Conservation (phyloP, 306 rosid genomes). For the Cyamopsis tetragonoloba region DNA sequence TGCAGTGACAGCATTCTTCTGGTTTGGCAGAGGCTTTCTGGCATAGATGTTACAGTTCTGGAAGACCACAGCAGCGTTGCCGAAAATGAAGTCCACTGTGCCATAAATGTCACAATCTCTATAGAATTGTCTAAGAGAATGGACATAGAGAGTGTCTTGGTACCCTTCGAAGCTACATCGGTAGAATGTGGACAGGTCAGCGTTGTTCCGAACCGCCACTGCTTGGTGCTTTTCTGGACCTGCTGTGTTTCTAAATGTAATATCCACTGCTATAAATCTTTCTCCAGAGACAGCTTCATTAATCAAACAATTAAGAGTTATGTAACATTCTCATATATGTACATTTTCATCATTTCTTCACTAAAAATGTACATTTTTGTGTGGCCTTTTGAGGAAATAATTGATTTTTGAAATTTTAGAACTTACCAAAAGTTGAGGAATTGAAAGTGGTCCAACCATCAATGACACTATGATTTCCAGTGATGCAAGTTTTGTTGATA, state of each 20-base stretch:
- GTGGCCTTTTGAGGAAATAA: not conserved
- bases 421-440: conserved; percentile 76
- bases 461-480: conserved; percentile 60
- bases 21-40: conserved; percentile 48
- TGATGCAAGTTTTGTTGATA: conserved; percentile 58
- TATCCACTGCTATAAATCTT: conserved; percentile 60
- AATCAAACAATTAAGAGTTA: not conserved
- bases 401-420: not conserved
- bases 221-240: conserved; percentile 78
- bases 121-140: conserved; percentile 73
- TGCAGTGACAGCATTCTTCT: conserved; percentile 58
- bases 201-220: conserved; percentile 75
- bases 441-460: conserved; percentile 79
- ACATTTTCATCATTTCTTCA: not conserved
- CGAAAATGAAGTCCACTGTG: conserved; percentile 77
- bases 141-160: conserved; percentile 84
- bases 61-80: conserved; percentile 77
- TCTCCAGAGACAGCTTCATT: conserved; percentile 69
- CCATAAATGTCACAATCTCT: conserved; percentile 71
- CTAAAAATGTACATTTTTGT: not conserved
- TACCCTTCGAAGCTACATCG: conserved; percentile 86
- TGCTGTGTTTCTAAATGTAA: conserved; percentile 80
- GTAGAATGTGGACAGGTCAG: conserved; percentile 71
- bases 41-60: conserved; percentile 61
- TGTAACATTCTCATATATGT: not conserved